phyloP scores from a whole-genome alignment of 768 basidiomycete genomes.

The Tulasnella sp. region DNA sequence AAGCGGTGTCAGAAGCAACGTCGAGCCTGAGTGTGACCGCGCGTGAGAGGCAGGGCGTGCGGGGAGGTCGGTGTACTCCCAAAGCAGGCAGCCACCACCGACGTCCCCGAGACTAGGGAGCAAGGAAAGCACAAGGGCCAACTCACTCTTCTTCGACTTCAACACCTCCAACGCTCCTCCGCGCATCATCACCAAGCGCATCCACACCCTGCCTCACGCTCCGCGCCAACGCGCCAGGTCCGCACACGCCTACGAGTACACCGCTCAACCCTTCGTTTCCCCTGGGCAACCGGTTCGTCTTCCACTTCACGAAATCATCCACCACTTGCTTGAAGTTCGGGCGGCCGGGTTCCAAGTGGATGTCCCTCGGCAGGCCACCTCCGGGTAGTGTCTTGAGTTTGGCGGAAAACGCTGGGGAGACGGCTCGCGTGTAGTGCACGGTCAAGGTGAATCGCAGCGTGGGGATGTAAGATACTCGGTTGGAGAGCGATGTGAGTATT shows the following conservation, averaged over 20 bases:
- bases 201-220: slow-evolving; percentile 7
- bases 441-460: slow-evolving; percentile 47
- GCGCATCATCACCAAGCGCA: not conserved
- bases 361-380: not conserved
- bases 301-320: not conserved
- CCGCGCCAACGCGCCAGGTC: slow-evolving; percentile 10
- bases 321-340: not conserved
- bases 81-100: not conserved
- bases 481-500: slow-evolving; percentile 45
- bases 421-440: slow-evolving; percentile 56
- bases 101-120: not conserved
- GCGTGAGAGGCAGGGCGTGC: not conserved
- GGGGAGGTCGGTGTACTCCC: not conserved
- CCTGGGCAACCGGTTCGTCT: not conserved
- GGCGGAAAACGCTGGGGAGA: slow-evolving; percentile 20
- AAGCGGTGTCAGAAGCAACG: not conserved
- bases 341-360: slow-evolving; percentile 13
- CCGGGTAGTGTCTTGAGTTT: not conserved
- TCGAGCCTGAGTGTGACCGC: no score
- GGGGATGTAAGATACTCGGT: slow-evolving; percentile 34
- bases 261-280: not conserved
- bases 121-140: not conserved
- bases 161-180: slow-evolving; percentile 24
- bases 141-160: slow-evolving; percentile 26
- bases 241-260: slow-evolving; percentile 20